Evolutionary conservation across 106 monocot species (phyloP), one percentile per base, ranked within the genome.

Genomic region (Dactylorhiza incarnata): DNA sequence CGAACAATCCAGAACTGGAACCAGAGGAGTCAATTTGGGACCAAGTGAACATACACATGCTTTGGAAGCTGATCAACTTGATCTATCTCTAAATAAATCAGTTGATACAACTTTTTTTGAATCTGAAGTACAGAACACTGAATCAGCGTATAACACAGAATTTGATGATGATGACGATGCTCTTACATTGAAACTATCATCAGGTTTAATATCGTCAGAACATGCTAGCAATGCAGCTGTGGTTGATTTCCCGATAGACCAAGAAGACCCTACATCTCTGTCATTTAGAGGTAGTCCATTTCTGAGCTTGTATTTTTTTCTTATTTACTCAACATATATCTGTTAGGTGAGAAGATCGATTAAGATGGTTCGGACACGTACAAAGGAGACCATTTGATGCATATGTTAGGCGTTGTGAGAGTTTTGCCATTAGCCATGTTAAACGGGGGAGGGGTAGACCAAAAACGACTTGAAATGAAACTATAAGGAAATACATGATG

Each of bases 231-330:
- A 79, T 75, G 73, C 56, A 61, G 81, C 85, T 6, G 70, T 63
- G 68, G 84, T 87, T 68, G 85, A 84, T 45, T 58, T 71, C 11
- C 78, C 77, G 2, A 78, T 53, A 51, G 87, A 77, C 67, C 62
- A 79, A 69, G 87, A 84, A 0, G 83, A n/a, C 71, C 56, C 89
- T 47, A 59, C 62, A 15, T 79, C 82, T 73, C 76, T 95, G 45
- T 91, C 95, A 23, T 25, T 89, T 5, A 92, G 87, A 89, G 95
- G 95, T 95, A 15, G 22, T 72, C 2, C 15, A 5, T 49, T 72
- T 72, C 49, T 44, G 11, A 20, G 25, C 25, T 12, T 65, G 26
- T 29, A 12, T 65, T 65, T 65, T 65, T 2, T 37, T 37, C 37
- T 3, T 37, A 37, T 37, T 37, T 37, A 2, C 65, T 11, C 26